These are phyloP conservation scores for Tolypocladium guangdongense DNA, from an alignment of 2,329 filamentous ascomycete genomes.

Conservation along the genomic window DNA sequence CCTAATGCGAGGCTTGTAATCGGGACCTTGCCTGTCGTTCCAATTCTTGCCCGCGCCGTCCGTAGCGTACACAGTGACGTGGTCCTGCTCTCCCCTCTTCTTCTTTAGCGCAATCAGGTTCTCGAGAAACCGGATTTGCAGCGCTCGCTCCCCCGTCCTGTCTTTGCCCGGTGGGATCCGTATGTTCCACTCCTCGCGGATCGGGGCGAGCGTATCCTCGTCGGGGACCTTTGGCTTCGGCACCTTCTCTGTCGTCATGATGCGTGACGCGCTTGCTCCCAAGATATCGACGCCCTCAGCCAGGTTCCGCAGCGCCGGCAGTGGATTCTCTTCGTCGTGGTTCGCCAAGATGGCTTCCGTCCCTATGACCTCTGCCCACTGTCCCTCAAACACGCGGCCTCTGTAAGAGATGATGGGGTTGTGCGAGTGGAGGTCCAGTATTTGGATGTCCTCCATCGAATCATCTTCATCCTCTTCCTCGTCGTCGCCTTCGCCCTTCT, in stretches of 20 bases:
- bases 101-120: slow-evolving; percentile 55
- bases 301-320: slow-evolving; percentile 34
- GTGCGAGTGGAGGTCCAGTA: slow-evolving; percentile 68
- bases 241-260: slow-evolving; percentile 41
- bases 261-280: slow-evolving; percentile 53
- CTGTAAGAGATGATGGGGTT: slow-evolving; percentile 74
- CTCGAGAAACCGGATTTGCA: slow-evolving; percentile 49
- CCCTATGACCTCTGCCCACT: slow-evolving; percentile 75
- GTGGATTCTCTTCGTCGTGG: slow-evolving; percentile 18
- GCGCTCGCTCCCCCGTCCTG: slow-evolving; percentile 34
- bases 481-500: slow-evolving; percentile 3
- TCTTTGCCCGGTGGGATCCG: slow-evolving; percentile 34
- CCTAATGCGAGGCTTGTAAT: slow-evolving; percentile 23
- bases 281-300: slow-evolving; percentile 53
- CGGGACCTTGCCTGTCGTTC: slow-evolving; percentile 29
- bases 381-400: slow-evolving; percentile 65
- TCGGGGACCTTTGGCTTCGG: slow-evolving; percentile 35
- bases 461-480: slow-evolving; percentile 3
- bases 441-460: slow-evolving; percentile 47
- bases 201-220: slow-evolving; percentile 24
- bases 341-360: slow-evolving; percentile 67
- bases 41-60: slow-evolving; percentile 30
- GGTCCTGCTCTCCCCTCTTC: slow-evolving; percentile 51
- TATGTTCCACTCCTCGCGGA: slow-evolving; percentile 31
- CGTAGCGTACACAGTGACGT: slow-evolving; percentile 48